These are phyloP conservation scores for Xylaria sp. DNA, from an alignment of 2,329 filamentous ascomycete species.

Conservation along the genomic window DNA sequence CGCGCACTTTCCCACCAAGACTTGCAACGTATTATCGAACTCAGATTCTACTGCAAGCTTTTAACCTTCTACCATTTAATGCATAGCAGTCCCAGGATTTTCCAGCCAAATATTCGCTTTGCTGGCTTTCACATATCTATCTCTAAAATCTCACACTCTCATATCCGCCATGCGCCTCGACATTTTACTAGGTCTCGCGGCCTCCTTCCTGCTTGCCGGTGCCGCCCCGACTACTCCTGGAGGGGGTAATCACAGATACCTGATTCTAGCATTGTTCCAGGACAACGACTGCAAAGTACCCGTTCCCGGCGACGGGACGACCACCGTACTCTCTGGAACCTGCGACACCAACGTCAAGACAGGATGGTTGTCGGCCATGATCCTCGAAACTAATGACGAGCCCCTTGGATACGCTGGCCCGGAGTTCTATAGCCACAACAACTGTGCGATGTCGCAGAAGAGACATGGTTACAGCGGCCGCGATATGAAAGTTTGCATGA, in stretches of 20 bases:
- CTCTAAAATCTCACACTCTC: neutral
- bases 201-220: neutral
- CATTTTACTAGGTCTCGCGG: neutral
- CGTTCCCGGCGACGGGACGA: neutral
- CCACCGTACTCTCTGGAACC: neutral
- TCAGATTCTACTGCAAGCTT: too few relatives aligned
- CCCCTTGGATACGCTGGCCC: too few relatives aligned
- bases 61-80: too few relatives aligned
- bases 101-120: too few relatives aligned
- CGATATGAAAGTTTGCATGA: too few relatives aligned
- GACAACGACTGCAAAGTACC: neutral
- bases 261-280: neutral
- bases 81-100: too few relatives aligned
- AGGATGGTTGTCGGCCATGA: neutral
- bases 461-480: too few relatives aligned
- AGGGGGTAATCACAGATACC: neutral
- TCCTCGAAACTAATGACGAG: neutral
- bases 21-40: too few relatives aligned
- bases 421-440: too few relatives aligned
- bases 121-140: too few relatives aligned
- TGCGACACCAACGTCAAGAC: neutral
- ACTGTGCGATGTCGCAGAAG: too few relatives aligned
- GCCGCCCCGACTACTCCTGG: neutral
- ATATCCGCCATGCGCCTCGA: neutral
- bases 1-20: too few relatives aligned